Evolutionary conservation across 345 rosid species (phyloP), one percentile per base, ranked within the genome.

Genomic region (Tarenaya hassleriana): DNA sequence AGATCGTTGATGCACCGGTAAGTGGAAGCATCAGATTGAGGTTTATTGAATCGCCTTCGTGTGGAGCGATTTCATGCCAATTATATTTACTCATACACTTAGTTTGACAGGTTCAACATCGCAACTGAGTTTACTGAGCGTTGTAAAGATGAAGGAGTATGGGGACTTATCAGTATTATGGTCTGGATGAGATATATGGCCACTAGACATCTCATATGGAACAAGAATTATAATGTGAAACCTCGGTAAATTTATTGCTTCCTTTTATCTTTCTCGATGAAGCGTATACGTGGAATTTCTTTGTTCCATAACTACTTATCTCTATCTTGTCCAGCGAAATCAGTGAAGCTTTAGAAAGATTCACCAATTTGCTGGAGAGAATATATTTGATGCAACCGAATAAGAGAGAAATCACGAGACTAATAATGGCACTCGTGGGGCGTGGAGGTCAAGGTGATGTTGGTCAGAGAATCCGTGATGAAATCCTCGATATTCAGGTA

Each of bases 171-270:
- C 8, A 96, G 83, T 57, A 79, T 92, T 61, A 81, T 92, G 75
- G 98, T 83, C 32, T 92, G 98, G 98, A 83, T 88, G 95, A 83
- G 94, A 74, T 92, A 83, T 73, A 92, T 88, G 98, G 96, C 98
- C 41, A 81, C 95, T 10, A 83, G 98, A 64, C 94, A 92, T 74
- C 96, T 92, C 45, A 78, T 78, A 68, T 88, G 98, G 98, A 92
- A 92, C 62, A 92, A 85, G 76, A 85, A 88, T 73, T 92, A 92
- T 73, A 92, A 92, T 58, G 95, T 92, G 73, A 92, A 92, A 71
- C 98, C 98, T 51, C 84, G 98, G 98, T 92, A 81, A 12, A 52
- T 8, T 8, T 16, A 4, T 0, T 44, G 12, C 14, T 0, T 32
- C 45, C 58, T 17, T 55, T 19, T 41, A 16, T 17, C 14, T 41